phyloP scores from a whole-genome alignment of 345 rosid species.

The Microcos paniculata region DNA sequence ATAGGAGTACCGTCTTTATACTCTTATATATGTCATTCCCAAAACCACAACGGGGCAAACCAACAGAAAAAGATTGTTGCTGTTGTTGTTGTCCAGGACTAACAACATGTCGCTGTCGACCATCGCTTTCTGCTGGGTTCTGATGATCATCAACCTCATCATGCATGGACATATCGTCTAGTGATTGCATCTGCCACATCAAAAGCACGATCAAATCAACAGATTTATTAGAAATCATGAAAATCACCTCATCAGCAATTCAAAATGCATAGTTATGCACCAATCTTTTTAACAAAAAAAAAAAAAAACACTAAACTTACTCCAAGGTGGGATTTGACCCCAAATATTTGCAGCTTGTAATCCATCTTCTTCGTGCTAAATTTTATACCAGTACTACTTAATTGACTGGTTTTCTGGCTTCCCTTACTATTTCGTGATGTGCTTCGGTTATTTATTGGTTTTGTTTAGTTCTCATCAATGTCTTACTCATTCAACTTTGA shows the following conservation, averaged over 20 bases:
- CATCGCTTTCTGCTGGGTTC: constrained; percentile 6
- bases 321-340: constrained; percentile 30
- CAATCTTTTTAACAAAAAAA: background rate
- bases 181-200: constrained; percentile 52
- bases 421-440: background rate
- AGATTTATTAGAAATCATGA: constrained; percentile 3
- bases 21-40: constrained; percentile 35
- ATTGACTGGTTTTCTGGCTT: too few species aligned
- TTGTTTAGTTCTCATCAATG: background rate
- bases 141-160: constrained; percentile 39
- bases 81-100: constrained; percentile 23
- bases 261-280: background rate
- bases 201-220: background rate
- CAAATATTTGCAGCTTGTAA: constrained; percentile 34
- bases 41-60: constrained; percentile 15
- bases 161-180: constrained; percentile 27
- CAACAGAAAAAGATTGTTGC: constrained; percentile 31
- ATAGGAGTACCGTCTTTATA: constrained; percentile 59
- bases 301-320: constrained; percentile 23
- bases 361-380: constrained; percentile 33
- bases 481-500: background rate
- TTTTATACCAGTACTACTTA: background rate
- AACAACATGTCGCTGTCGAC: constrained; percentile 26
- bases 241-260: background rate
- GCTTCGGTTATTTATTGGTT: background rate